phyloP scores from a whole-genome alignment of 352 stramenopile genomes.

The Globisporangium uncinulatum region DNA sequence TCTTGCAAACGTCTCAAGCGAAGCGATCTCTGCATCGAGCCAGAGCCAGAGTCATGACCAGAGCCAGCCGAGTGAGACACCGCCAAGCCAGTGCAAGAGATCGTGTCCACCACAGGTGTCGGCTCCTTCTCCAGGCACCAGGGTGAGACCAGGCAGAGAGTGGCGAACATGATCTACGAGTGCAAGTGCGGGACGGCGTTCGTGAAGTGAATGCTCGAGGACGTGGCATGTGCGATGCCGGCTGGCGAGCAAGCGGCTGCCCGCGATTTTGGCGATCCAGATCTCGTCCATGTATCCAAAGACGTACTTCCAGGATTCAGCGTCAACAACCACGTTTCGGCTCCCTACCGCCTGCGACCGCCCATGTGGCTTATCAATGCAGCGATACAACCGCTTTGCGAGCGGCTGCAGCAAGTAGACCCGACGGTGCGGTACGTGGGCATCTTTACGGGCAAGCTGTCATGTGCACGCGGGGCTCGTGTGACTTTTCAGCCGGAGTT shows the following conservation, averaged over 20 bases:
- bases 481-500: background rate
- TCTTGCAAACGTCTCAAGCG: background rate
- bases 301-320: background rate
- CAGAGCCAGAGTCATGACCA: no score
- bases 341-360: background rate
- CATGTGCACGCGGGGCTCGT: no score
- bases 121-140: background rate
- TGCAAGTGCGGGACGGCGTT: background rate
- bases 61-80: no score
- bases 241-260: background rate
- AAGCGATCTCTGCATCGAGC: background rate
- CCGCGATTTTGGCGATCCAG: background rate
- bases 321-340: background rate
- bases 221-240: background rate
- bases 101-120: background rate
- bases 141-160: background rate
- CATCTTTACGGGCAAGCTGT: background rate
- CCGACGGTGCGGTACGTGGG: background rate
- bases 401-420: background rate
- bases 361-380: background rate
- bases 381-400: background rate
- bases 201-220: background rate
- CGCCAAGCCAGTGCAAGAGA: no score
- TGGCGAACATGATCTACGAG: background rate
- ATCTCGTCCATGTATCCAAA: background rate